phyloP scores from a whole-genome alignment of 2,329 filamentous ascomycete species.

The Beauveria sp. region DNA sequence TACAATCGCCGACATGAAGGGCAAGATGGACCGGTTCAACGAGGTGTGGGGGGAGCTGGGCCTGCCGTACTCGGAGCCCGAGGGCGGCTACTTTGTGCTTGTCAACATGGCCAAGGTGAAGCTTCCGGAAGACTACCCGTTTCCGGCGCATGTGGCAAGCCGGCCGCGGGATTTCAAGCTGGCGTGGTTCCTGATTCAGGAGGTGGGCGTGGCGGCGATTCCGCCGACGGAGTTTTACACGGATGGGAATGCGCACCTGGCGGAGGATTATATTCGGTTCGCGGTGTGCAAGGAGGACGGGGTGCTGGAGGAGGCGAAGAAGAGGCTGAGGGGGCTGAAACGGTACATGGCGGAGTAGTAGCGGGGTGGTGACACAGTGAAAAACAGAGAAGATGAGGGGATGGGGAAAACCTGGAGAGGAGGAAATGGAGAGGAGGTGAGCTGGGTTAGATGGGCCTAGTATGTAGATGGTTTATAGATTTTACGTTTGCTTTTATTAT shows the following conservation, averaged over 20 bases:
- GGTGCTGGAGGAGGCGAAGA: conserved; percentile 72
- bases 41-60: conserved; percentile 68
- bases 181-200: conserved; percentile 93
- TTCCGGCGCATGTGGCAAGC: conserved; percentile 79
- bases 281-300: conserved; percentile 94
- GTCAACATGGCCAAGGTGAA: conserved; percentile 87
- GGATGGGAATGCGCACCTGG: conserved; percentile 70
- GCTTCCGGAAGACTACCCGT: conserved; percentile 75
- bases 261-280: conserved; percentile 89
- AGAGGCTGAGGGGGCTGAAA: conserved; percentile 63
- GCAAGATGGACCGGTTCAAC: conserved; percentile 82
- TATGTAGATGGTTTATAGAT: background rate
- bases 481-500: background rate
- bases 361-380: too few relatives aligned
- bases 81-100: conserved; percentile 95
- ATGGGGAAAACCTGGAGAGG: too few relatives aligned
- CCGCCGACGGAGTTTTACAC: conserved; percentile 98
- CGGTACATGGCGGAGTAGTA: conserved; percentile 49
- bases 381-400: background rate
- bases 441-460: too few relatives aligned
- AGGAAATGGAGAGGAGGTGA: too few relatives aligned
- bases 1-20: conserved; percentile 79
- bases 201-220: conserved; percentile 91
- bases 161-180: conserved; percentile 91
- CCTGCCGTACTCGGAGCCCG: conserved; percentile 80